A percentile compares a stretch with the other conserved stretches of the same genome.
phyloP scores from a whole-genome alignment of 805 yeast genomes.

The Lachancea kluyveri region DNA sequence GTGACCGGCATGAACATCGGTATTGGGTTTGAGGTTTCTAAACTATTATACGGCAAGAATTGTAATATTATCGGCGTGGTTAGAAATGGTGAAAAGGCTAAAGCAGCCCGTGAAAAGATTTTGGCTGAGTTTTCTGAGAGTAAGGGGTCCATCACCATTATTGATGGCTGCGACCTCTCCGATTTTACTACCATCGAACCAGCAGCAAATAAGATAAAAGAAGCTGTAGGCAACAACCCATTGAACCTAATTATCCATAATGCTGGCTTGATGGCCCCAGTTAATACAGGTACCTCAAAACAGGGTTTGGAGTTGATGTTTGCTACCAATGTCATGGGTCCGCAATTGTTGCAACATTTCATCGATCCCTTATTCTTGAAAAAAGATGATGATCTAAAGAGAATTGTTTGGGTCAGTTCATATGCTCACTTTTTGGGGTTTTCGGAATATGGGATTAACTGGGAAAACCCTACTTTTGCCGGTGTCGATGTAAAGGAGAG shows the following conservation, averaged over 20 bases:
- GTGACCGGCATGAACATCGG: constrained; percentile 39
- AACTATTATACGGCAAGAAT: constrained; percentile 27
- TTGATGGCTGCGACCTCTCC: constrained; percentile 32
- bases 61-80: constrained; percentile 30
- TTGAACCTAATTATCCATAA: constrained; percentile 31
- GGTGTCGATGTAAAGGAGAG: constrained; percentile 14
- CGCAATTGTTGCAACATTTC: constrained; percentile 33
- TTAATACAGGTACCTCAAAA: constrained; percentile 21
- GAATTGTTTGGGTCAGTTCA: constrained; percentile 38
- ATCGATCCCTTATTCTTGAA: constrained; percentile 32
- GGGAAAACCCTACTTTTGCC: constrained; percentile 26
- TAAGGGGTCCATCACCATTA: constrained; percentile 20
- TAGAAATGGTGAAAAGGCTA: constrained; percentile 31
- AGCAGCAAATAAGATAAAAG: constrained; percentile 22
- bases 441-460: constrained; percentile 28
- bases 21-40: constrained; percentile 28
- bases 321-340: constrained; percentile 34
- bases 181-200: constrained; percentile 33
- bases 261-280: constrained; percentile 33
- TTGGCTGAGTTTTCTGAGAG: constrained; percentile 22
- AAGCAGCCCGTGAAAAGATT: constrained; percentile 26
- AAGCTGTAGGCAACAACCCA: constrained; percentile 14
- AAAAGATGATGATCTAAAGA: constrained; percentile 26
- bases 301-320: constrained; percentile 35
- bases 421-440: constrained; percentile 28